These are phyloP conservation scores for Russula abietina DNA, from an alignment of 768 basidiomycete species.

Conservation along the genomic window DNA sequence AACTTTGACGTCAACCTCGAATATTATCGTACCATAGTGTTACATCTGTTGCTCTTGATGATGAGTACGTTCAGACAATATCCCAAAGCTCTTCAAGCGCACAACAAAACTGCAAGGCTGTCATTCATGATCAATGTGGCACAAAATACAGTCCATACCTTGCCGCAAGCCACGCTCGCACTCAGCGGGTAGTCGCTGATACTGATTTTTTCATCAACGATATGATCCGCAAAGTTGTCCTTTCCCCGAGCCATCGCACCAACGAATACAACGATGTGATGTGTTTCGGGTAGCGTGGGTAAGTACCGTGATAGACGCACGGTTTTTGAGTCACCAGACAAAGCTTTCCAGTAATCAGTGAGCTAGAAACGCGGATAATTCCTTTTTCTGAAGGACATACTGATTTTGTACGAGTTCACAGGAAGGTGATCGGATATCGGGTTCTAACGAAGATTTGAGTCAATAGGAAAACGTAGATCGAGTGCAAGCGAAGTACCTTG, in stretches of 20 bases:
- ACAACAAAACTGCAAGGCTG: constrained; percentile 65
- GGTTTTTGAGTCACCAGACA: constrained; percentile 86
- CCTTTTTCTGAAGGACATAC: constrained; percentile 44
- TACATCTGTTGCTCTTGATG: constrained; percentile 6
- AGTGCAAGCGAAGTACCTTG: constrained; percentile 48
- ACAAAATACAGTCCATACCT: constrained; percentile 50
- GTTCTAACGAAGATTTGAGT: constrained; percentile 49
- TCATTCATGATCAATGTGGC: background rate
- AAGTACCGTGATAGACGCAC: constrained; percentile 78
- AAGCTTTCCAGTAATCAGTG: constrained; percentile 42
- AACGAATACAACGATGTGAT: constrained; percentile 91
- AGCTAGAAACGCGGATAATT: background rate
- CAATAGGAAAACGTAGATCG: background rate
- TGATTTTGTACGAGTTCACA: constrained; percentile 91
- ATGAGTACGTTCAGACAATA: constrained; percentile 52
- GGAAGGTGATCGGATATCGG: constrained; percentile 93
- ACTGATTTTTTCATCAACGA: constrained; percentile 94
- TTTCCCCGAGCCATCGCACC: constrained; percentile 97
- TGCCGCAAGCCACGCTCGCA: constrained; percentile 93
- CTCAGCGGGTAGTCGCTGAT: constrained; percentile 92
- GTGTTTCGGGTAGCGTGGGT: constrained; percentile 77
- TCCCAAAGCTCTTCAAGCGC: constrained; percentile 95
- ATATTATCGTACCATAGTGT: constrained; percentile 6
- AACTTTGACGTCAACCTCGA: constrained; percentile 2
- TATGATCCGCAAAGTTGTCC: constrained; percentile 94